Evolutionary conservation across 495 filamentous ascomycete genomes (phyloP).

Genomic region (Neurospora sp.): DNA sequence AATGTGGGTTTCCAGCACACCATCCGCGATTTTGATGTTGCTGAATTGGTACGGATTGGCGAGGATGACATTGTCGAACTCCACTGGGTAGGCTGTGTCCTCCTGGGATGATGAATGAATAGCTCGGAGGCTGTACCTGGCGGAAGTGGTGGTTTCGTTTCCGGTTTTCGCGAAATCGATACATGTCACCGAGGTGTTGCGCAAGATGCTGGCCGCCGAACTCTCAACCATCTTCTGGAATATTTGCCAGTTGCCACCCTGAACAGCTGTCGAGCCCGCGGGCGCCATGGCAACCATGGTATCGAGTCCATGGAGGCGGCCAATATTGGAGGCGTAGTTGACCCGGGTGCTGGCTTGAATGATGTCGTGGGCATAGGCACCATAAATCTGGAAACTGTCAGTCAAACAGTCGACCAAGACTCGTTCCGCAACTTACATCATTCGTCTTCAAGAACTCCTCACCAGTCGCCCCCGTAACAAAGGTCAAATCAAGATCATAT

Average conservation of each 20-base stretch:
- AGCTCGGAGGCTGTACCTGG: constrained; percentile 43
- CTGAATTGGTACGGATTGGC: constrained; percentile 65
- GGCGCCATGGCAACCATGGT: constrained; percentile 83
- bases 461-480: constrained; percentile 59
- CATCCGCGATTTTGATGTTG: constrained; percentile 39
- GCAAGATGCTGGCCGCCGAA: constrained; percentile 46
- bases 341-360: constrained; percentile 89
- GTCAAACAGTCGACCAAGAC: not conserved
- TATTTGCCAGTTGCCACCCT: constrained; percentile 92
- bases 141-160: constrained; percentile 13
- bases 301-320: constrained; percentile 76
- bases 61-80: constrained; percentile 73
- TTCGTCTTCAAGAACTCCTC: constrained; percentile 59
- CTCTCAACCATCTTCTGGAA: constrained; percentile 70
- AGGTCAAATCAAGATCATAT: constrained; percentile 52
- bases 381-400: constrained; percentile 39
- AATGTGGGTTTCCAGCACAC: constrained; percentile 41
- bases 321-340: constrained; percentile 89
- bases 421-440: constrained; percentile 25
- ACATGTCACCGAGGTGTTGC: constrained; percentile 62
- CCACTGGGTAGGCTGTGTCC: constrained; percentile 20
- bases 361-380: constrained; percentile 66
- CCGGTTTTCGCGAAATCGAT: constrained; percentile 38
- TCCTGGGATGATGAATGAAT: constrained; percentile 20
- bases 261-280: constrained; percentile 67